Percentiles rank a stretch among this genome's conserved stretches.
phyloP scores from a whole-genome alignment of 169 alveolate species.

The Plasmodium yoelii region DNA sequence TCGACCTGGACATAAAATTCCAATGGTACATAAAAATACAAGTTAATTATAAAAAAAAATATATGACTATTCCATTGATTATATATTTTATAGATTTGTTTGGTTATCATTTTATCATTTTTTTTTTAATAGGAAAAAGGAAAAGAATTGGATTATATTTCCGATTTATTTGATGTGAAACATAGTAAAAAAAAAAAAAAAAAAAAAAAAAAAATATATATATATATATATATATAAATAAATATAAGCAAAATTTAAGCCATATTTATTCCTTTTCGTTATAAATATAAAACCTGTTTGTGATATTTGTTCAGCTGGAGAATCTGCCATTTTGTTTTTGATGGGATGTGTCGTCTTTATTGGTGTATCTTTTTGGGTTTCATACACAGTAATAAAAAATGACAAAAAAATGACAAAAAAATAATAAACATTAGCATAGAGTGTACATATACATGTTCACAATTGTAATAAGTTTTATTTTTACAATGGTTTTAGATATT shows the following conservation, averaged over 20 bases:
- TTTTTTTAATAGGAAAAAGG: slow-evolving; percentile 65
- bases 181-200: slow-evolving; percentile 40
- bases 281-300: neutral
- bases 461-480: neutral
- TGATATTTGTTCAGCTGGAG: slow-evolving; percentile 41
- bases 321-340: slow-evolving; percentile 53
- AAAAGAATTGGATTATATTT: slow-evolving; percentile 60
- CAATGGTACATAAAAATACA: slow-evolving; percentile 24
- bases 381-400: slow-evolving; percentile 50
- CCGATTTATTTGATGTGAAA: slow-evolving; percentile 46
- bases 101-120: neutral
- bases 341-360: slow-evolving; percentile 65
- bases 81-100: neutral
- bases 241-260: no score
- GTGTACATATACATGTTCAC: neutral
- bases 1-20: slow-evolving; percentile 61
- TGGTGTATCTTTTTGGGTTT: slow-evolving; percentile 72
- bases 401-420: neutral
- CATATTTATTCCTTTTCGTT: no score
- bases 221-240: no score
- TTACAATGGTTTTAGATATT: neutral
- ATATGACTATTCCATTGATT: neutral
- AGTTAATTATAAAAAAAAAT: neutral
- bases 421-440: neutral
- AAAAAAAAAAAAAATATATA: no score